Conservation (phyloP, 1,139 yeast species). For the Nadsonia starkeyi-henricii region DNA sequence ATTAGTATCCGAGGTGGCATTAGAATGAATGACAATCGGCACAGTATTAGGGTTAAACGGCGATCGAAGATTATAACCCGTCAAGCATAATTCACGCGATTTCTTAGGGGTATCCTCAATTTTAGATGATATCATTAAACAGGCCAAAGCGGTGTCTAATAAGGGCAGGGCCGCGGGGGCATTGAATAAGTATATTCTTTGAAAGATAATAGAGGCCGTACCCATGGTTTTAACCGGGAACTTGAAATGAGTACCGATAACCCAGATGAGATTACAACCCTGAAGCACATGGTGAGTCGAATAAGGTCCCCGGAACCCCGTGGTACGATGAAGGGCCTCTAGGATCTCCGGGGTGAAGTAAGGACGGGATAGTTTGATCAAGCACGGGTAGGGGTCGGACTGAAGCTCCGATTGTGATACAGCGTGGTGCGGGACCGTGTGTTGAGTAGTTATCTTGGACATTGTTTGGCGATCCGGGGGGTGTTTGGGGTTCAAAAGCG, state of each 20-base stretch:
- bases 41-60: constrained; percentile 8
- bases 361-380: background rate
- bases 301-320: background rate
- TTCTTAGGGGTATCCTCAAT: constrained; percentile 84
- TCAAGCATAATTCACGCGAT: constrained; percentile 39
- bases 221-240: background rate
- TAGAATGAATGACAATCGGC: background rate
- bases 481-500: too few species aligned
- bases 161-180: background rate
- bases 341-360: background rate
- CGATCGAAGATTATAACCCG: background rate
- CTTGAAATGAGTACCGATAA: background rate
- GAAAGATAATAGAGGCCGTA: background rate
- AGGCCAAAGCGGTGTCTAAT: constrained; percentile 29
- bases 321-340: background rate
- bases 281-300: background rate
- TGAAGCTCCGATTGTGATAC: background rate
- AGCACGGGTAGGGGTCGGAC: background rate
- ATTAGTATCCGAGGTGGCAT: too few species aligned
- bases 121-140: constrained; percentile 69
- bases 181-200: background rate
- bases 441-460: too few species aligned
- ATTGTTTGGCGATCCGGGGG: too few species aligned
- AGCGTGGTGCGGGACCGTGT: too few species aligned
- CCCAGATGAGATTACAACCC: background rate